These are phyloP conservation scores for Trichocomaceae sp. DNA, from an alignment of 2,329 filamentous ascomycete species.

Conservation along the genomic window DNA sequence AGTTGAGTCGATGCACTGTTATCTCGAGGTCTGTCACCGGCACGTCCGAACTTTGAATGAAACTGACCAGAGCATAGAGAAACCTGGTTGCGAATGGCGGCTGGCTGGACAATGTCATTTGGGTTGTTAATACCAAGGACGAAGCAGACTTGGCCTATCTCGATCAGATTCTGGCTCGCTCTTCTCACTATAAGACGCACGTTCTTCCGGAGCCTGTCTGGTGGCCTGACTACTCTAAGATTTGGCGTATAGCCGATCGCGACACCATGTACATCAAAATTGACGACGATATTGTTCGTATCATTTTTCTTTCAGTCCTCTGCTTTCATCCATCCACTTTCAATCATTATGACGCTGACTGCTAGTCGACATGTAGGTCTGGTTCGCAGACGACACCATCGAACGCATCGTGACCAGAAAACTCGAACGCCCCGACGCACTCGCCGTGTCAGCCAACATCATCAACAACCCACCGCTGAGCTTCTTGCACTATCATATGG, in stretches of 20 bases:
- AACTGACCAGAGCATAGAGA: neutral
- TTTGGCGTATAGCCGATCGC: neutral
- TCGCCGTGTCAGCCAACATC: constrained; percentile 1
- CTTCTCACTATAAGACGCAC: neutral
- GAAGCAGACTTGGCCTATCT: neutral
- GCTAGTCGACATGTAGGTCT: neutral
- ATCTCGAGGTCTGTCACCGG: neutral
- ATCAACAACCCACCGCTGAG: constrained; percentile 3
- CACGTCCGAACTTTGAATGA: neutral
- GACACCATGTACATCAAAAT: constrained; percentile 6
- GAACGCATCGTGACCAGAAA: neutral
- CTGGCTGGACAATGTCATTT: constrained; percentile 5
- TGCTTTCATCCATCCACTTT: neutral
- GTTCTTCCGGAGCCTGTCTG: neutral
- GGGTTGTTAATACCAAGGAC: constrained; percentile 1
- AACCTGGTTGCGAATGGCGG: constrained; percentile 1
- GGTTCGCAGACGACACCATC: constrained; percentile 1
- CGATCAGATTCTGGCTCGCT: neutral
- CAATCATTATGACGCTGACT: neutral
- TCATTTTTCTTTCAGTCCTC: too few species aligned
- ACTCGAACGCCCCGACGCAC: neutral
- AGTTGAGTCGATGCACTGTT: constrained; percentile 2
- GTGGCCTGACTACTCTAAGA: neutral
- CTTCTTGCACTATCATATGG: constrained; percentile 4
- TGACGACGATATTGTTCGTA: constrained; percentile 3